Percentiles rank a stretch among this genome's conserved stretches.
Evolutionary conservation across 805 yeast species (phyloP).

Genomic region (Cyberlindnera suaveolens): DNA sequence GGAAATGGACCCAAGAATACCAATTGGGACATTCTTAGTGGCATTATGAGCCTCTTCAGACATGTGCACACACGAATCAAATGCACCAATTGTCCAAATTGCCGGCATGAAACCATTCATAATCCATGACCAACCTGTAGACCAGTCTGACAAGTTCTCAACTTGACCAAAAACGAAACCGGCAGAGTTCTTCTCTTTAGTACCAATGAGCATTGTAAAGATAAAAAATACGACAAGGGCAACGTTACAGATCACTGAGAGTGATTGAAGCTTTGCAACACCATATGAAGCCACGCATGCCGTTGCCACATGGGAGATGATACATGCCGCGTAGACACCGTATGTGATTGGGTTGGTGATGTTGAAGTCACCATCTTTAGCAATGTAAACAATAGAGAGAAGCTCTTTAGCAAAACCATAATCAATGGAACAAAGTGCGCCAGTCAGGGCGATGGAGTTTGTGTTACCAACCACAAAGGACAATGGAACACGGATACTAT

Average conservation of each 20-base stretch:
- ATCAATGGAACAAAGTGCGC: constrained; percentile 61
- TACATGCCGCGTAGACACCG: constrained; percentile 61
- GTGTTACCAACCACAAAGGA: constrained; percentile 63
- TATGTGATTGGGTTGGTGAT: constrained; percentile 49
- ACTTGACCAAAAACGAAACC: constrained; percentile 47
- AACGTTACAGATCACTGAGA: constrained; percentile 50
- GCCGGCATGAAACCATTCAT: constrained; percentile 53
- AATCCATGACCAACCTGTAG: constrained; percentile 49
- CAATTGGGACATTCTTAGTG: constrained; percentile 53
- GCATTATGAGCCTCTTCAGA: constrained; percentile 65
- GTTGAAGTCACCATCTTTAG: constrained; percentile 47
- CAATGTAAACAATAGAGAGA: constrained; percentile 50
- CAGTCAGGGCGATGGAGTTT: constrained; percentile 59
- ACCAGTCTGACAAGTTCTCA: constrained; percentile 45
- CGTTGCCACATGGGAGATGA: constrained; percentile 42
- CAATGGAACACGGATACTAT: constrained; percentile 40
- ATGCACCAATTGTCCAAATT: constrained; percentile 70
- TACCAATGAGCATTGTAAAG: constrained; percentile 63
- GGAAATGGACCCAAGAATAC: constrained; percentile 51
- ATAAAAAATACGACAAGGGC: constrained; percentile 46
- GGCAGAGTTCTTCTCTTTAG: constrained; percentile 36
- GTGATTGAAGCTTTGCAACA: constrained; percentile 53
- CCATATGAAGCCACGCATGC: constrained; percentile 52
- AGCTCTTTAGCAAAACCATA: constrained; percentile 63
- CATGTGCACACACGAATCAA: constrained; percentile 68